Percentiles rank a stretch among this genome's conserved stretches.
phyloP scores from a whole-genome alignment of 148 eudicot species.

The Euryodendron excelsum region DNA sequence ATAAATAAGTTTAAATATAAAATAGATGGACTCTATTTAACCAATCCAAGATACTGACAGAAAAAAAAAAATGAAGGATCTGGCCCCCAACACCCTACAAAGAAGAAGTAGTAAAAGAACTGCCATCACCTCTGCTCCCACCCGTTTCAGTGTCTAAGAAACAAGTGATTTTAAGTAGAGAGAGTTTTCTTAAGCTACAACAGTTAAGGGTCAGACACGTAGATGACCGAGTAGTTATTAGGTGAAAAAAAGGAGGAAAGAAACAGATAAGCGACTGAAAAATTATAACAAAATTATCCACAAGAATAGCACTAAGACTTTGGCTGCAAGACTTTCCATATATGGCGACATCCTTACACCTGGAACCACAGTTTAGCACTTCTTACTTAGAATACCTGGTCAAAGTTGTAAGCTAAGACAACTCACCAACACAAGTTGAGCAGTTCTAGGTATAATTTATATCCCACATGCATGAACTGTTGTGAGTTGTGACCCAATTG shows the following conservation, averaged over 20 bases:
- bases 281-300: background rate
- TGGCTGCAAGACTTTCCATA: background rate
- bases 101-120: background rate
- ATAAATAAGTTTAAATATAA: background rate
- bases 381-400: background rate
- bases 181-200: background rate
- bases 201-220: background rate
- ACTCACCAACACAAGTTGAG: no score
- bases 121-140: background rate
- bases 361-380: background rate
- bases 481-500: background rate
- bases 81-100: no score
- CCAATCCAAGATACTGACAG: background rate
- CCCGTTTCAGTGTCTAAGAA: background rate
- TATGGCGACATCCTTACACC: background rate
- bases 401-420: no score
- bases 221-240: background rate
- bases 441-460: background rate
- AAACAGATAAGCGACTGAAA: background rate
- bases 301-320: background rate
- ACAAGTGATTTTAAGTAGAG: background rate
- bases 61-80: no score
- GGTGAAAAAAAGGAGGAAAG: background rate
- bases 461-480: background rate
- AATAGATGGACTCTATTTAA: background rate